phyloP scores from a whole-genome alignment of 2,329 filamentous ascomycete genomes.

The Triangularia setosa region DNA sequence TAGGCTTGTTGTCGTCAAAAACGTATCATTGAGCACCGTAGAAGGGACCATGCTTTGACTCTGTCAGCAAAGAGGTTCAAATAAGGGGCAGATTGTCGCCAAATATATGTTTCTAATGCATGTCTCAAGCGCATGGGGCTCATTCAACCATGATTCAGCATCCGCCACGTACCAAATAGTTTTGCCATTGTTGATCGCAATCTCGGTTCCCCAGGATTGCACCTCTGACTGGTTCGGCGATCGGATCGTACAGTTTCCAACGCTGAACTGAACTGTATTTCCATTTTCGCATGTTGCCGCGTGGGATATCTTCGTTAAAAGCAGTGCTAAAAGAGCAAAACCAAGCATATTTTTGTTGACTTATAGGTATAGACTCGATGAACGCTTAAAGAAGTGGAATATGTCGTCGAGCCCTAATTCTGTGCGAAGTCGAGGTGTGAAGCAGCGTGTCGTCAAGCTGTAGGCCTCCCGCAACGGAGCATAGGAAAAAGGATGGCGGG shows the following conservation, averaged over 20 bases:
- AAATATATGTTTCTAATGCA: background rate
- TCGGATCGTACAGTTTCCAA: constrained; percentile 13
- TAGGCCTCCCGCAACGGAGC: background rate
- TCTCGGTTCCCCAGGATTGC: constrained; percentile 12
- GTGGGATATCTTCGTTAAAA: background rate
- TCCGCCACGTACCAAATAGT: constrained; percentile 6
- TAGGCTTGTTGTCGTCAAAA: constrained; percentile 7
- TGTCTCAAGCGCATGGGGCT: background rate
- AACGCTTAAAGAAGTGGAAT: no score
- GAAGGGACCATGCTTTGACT: constrained; percentile 5
- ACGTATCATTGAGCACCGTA: constrained; percentile 10
- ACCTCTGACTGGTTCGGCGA: constrained; percentile 3
- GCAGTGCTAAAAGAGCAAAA: background rate
- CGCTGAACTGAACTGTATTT: constrained; percentile 2
- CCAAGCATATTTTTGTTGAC: background rate
- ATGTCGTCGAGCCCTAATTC: no score
- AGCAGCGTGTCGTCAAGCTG: background rate
- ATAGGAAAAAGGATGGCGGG: no score
- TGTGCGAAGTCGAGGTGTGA: background rate
- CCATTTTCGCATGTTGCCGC: background rate
- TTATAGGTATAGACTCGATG: no score
- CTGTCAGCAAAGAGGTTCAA: background rate
- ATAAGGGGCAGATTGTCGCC: background rate
- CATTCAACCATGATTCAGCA: background rate
- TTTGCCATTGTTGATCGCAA: background rate